Base-by-base conservation (phyloP, 2,329 filamentous ascomycete species). In the Alternaria sp. region DNA sequence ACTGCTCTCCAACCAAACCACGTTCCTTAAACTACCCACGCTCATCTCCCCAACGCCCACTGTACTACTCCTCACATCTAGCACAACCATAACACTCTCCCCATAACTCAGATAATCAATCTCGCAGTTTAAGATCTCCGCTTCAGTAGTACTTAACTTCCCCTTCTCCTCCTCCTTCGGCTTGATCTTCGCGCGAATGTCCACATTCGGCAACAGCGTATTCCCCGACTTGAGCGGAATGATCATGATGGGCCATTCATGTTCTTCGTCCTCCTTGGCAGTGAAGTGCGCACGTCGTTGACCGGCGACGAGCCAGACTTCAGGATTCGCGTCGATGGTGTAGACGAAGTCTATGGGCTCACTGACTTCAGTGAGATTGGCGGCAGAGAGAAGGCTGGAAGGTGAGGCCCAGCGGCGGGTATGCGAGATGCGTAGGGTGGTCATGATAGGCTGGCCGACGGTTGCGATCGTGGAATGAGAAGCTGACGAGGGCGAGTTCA, bases 291-390 rank as follows among this genome's bases (percentile, higher is more conserved):
- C 92, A 67, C 92, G 91, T 53, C 92, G 87, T 46, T 91, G 88
- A 0, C 94, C 95, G 21, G 93, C 94, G 4, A 98, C 83, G 2
- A 97, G 87, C 95, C 95, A 98, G 0, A 88, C 86, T 43, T 95
- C 93, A 2, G 87, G 82, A 15, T 89, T 88, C 1, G 90, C 90
- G 14, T 89, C 88, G 21, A 98, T 85, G 70, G 97, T 94, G 79
- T 96, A 96, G 68, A 90, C 89, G 74, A 97, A 97, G 66, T 94
- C 89, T 2, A 94, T 83, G 21, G 88, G 84, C 1, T 83, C 82
- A 14, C 75, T 72, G 4, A 73, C 63, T 3, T 70, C 58, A 6
- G 64, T 14, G 20, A 77, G 70, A 60, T 79, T 75, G 49, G 75
- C 75, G 44, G 70, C 65, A 21, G 69, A 65, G 60, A 68, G 28